Evolutionary conservation across 2,329 filamentous ascomycete species (phyloP).

Genomic region (Botrytis aclada): DNA sequence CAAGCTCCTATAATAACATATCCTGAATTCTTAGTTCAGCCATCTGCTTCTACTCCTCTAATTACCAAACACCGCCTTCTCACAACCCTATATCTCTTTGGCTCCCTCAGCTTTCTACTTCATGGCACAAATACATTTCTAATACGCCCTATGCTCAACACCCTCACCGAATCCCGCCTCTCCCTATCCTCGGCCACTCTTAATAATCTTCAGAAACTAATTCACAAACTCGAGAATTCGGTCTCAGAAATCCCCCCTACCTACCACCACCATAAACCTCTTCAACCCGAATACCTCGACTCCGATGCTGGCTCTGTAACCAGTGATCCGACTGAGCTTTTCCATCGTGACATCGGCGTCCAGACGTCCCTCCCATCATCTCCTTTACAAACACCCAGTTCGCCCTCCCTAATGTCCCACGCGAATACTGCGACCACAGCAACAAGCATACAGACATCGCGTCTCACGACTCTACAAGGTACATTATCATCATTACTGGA

Average conservation of each 20-base stretch:
- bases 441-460: conserved; percentile 39
- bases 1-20: conserved; percentile 62
- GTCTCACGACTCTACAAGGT: conserved; percentile 48
- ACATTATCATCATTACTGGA: conserved; percentile 51
- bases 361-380: conserved; percentile 60
- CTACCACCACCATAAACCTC: conserved; percentile 27
- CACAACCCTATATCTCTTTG: conserved; percentile 57
- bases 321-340: conserved; percentile 69
- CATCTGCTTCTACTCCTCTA: conserved; percentile 54
- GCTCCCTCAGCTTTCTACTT: conserved; percentile 57
- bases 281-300: conserved; percentile 38
- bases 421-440: conserved; percentile 12
- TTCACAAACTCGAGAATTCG: conserved; percentile 49
- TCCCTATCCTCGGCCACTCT: conserved; percentile 50
- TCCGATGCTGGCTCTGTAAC: conserved; percentile 43
- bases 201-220: conserved; percentile 49
- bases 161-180: conserved; percentile 50
- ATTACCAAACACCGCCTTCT: conserved; percentile 58
- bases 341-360: conserved; percentile 76
- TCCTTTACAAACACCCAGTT: conserved; percentile 25
- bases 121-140: conserved; percentile 71
- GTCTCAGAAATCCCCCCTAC: conserved; percentile 59
- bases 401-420: conserved; percentile 31
- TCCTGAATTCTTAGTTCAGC: conserved; percentile 63
- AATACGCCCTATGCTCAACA: conserved; percentile 57